Percentiles rank a stretch among this genome's conserved stretches.
Conservation (phyloP, 2,329 filamentous ascomycete species). For the Colletotrichum agaves region DNA sequence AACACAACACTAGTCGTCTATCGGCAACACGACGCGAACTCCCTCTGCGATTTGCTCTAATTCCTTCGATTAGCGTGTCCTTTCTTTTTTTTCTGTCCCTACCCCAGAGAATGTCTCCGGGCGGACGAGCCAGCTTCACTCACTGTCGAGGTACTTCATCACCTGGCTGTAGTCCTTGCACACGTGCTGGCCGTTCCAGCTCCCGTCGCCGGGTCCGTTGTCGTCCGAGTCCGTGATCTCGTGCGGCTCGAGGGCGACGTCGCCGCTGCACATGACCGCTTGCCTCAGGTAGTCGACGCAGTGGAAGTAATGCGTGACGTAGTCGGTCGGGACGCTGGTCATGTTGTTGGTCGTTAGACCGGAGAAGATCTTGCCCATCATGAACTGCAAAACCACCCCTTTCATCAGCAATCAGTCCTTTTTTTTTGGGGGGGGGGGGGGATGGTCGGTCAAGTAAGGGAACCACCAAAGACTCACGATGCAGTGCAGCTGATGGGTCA, state of each 20-base stretch:
- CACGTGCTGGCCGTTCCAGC: conserved; percentile 55
- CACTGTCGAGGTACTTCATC: conserved; percentile 49
- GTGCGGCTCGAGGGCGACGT: conserved; percentile 50
- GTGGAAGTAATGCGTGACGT: conserved; percentile 51
- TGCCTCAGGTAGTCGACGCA: conserved; percentile 56
- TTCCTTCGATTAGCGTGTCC: too few species aligned
- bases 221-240: conserved; percentile 51
- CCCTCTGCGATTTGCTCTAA: conserved; percentile 41
- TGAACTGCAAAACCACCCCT: conserved; percentile 41
- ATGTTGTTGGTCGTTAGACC: conserved; percentile 39
- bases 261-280: conserved; percentile 50
- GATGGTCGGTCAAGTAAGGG: too few species aligned
- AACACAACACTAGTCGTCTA: conserved; percentile 37
- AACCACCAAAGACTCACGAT: conserved; percentile 43
- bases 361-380: conserved; percentile 49
- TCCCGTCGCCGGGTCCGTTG: conserved; percentile 49
- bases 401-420: not conserved
- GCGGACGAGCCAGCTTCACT: conserved; percentile 12
- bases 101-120: too few species aligned
- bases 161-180: conserved; percentile 52
- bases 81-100: too few species aligned
- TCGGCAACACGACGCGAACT: conserved; percentile 40
- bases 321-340: conserved; percentile 41
- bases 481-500: conserved; percentile 55
- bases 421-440: too few species aligned